phyloP scores from a whole-genome alignment of 176 grass and related monocot species.

The Otatea glauca region DNA sequence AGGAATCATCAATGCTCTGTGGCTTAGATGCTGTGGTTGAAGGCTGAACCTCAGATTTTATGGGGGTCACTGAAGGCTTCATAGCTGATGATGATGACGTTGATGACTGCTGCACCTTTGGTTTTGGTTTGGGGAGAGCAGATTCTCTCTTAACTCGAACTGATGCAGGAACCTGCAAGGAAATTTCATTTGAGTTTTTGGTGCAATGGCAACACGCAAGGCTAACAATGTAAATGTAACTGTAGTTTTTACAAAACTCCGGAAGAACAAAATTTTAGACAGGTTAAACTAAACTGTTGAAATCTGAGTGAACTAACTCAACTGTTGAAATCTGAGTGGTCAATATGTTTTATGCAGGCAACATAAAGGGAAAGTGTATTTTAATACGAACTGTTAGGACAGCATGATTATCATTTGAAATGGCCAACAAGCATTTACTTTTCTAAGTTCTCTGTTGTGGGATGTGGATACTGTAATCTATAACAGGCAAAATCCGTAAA shows the following conservation, averaged over 20 bases:
- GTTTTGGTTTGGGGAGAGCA: slow-evolving; percentile 70
- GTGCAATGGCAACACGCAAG: background rate
- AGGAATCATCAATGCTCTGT: slow-evolving; percentile 93
- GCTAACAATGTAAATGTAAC: slow-evolving; percentile 13
- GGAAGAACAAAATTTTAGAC: background rate
- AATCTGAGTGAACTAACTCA: background rate
- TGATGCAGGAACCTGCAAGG: slow-evolving; percentile 84
- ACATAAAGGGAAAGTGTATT: background rate
- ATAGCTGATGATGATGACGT: slow-evolving; percentile 37
- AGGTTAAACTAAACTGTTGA: background rate
- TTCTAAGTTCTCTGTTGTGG: slow-evolving; percentile 12
- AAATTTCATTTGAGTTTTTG: slow-evolving; percentile 24
- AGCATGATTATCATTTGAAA: slow-evolving; percentile 17
- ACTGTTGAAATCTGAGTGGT: background rate
- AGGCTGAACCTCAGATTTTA: slow-evolving; percentile 55
- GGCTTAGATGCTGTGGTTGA: slow-evolving; percentile 56
- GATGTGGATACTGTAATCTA: background rate
- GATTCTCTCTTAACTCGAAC: slow-evolving; percentile 94
- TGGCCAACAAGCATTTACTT: background rate
- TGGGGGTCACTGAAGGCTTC: slow-evolving; percentile 43
- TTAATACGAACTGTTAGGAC: background rate
- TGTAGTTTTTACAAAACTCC: background rate
- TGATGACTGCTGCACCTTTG: slow-evolving; percentile 65
- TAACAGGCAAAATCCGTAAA: background rate
- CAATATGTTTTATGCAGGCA: slow-evolving; percentile 7